These are phyloP conservation scores for Hypoxylon sp. DNA, from an alignment of 2,329 filamentous ascomycete species.

Conservation along the genomic window DNA sequence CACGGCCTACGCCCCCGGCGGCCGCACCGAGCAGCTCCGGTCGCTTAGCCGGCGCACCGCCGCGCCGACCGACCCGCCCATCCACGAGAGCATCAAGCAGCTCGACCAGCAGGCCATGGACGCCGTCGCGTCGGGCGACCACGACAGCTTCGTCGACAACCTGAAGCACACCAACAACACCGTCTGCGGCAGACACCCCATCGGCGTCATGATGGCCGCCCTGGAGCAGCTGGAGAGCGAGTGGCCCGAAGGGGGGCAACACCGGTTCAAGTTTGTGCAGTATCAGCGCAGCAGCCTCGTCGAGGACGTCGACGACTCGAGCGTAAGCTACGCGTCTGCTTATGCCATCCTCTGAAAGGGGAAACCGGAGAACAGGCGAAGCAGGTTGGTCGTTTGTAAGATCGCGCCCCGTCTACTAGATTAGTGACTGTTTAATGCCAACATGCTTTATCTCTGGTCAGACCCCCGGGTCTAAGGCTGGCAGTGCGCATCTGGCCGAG, in stretches of 20 bases:
- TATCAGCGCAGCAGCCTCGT: conserved; percentile 89
- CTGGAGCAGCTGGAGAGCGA: conserved; percentile 69
- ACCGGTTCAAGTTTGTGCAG: conserved; percentile 78
- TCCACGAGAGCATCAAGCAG: conserved; percentile 84
- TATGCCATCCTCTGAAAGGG: conserved; percentile 73
- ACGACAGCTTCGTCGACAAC: conserved; percentile 73
- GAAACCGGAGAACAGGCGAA: background rate
- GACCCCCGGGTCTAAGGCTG: background rate
- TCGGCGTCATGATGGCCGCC: conserved; percentile 90
- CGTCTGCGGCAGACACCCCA: conserved; percentile 93
- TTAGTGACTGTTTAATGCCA: conserved; percentile 6
- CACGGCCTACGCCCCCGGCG: conserved; percentile 71
- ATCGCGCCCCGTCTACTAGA: conserved; percentile 23
- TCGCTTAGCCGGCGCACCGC: conserved; percentile 47
- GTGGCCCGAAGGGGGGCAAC: conserved; percentile 51
- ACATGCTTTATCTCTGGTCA: background rate
- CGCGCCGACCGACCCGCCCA: conserved; percentile 57
- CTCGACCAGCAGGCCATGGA: conserved; percentile 86
- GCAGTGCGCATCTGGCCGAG: background rate
- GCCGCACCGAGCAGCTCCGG: conserved; percentile 50
- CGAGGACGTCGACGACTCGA: conserved; percentile 72
- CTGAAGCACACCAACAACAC: conserved; percentile 83
- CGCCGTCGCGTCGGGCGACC: conserved; percentile 79
- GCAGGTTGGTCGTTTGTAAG: conserved; percentile 23
- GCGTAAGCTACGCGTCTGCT: conserved; percentile 94